Percentiles rank a stretch among this genome's conserved stretches.
phyloP scores from a whole-genome alignment of 345 rosid species.

The Citrus maxima region DNA sequence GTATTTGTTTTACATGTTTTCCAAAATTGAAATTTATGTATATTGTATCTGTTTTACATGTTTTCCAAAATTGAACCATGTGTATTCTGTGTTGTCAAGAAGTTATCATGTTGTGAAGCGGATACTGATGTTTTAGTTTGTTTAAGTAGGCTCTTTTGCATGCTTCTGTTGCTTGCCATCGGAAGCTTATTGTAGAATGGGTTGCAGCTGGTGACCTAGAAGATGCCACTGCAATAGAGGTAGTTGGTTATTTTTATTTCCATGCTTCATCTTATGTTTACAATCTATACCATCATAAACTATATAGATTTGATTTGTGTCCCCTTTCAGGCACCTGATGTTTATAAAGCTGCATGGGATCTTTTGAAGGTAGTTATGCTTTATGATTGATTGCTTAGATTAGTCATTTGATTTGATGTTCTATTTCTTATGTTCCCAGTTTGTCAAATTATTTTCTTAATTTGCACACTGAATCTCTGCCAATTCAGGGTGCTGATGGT shows the following conservation, averaged over 20 bases:
- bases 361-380: slow-evolving; percentile 50
- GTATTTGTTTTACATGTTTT: not conserved
- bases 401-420: not conserved
- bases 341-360: slow-evolving; percentile 62
- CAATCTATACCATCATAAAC: not conserved
- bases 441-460: not conserved
- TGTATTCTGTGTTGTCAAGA: not conserved
- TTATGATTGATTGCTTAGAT: not conserved
- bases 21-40: not conserved
- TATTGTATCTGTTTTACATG: not conserved
- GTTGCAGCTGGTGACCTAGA: slow-evolving; percentile 84
- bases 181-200: slow-evolving; percentile 70
- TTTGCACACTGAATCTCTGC: slow-evolving; percentile 2
- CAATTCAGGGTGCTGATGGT: slow-evolving; percentile 67
- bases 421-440: not conserved
- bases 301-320: slow-evolving; percentile 18
- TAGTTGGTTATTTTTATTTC: slow-evolving; percentile 19
- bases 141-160: slow-evolving; percentile 71
- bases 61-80: not conserved
- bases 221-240: slow-evolving; percentile 53
- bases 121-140: slow-evolving; percentile 12
- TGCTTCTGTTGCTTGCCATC: slow-evolving; percentile 75
- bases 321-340: slow-evolving; percentile 52
- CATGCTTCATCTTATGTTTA: slow-evolving; percentile 1
- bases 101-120: not conserved